These are phyloP conservation scores for Knufia fluminis DNA, from an alignment of 2,329 filamentous ascomycete species.

Conservation along the genomic window DNA sequence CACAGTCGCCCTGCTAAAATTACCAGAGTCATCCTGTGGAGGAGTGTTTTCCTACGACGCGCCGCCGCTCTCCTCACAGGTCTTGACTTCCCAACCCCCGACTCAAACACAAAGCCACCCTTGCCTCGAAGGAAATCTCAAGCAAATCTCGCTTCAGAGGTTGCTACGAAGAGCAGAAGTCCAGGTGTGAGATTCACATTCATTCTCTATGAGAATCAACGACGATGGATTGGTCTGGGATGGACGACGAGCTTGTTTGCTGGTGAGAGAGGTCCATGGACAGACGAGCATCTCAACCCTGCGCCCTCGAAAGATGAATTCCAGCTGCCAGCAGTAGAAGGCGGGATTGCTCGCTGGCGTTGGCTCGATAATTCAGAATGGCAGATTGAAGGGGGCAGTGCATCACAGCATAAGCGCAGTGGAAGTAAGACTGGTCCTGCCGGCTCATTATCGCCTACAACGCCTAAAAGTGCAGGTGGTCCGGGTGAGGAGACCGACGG, in stretches of 20 bases:
- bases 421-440: slow-evolving; percentile 27
- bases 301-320: slow-evolving; percentile 67
- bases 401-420: slow-evolving; percentile 14
- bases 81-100: slow-evolving; percentile 53
- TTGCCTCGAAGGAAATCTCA: slow-evolving; percentile 27
- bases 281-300: slow-evolving; percentile 84
- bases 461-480: slow-evolving; percentile 37
- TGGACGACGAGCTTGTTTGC: slow-evolving; percentile 90
- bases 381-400: slow-evolving; percentile 65
- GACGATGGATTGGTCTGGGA: slow-evolving; percentile 86
- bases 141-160: slow-evolving; percentile 38
- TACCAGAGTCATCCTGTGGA: slow-evolving; percentile 79
- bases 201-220: slow-evolving; percentile 90
- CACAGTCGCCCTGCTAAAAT: slow-evolving; percentile 81
- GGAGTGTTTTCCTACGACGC: slow-evolving; percentile 64
- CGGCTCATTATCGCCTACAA: slow-evolving; percentile 23
- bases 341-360: slow-evolving; percentile 55
- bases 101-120: slow-evolving; percentile 17
- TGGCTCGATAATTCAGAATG: slow-evolving; percentile 84
- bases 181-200: slow-evolving; percentile 88
- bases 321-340: slow-evolving; percentile 57
- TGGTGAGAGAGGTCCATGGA: slow-evolving; percentile 86
- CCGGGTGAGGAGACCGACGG: slow-evolving; percentile 39
- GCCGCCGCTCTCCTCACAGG: slow-evolving; percentile 68
- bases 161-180: slow-evolving; percentile 37